Conservation (phyloP, 2,329 filamentous ascomycete species). For the Trichoderma gracile region DNA sequence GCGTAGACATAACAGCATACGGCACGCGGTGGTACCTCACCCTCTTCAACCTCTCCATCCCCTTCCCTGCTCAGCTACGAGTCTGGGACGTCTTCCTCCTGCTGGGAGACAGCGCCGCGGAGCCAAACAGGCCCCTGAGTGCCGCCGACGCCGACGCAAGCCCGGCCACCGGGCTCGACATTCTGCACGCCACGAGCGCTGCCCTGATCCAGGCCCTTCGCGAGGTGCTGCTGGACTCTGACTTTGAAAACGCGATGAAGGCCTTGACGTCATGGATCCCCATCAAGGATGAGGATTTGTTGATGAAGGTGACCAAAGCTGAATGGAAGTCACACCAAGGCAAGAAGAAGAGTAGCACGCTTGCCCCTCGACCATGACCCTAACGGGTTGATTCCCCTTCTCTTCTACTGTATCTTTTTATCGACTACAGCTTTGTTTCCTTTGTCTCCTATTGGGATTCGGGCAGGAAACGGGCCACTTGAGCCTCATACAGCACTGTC, state of each 20-base stretch:
- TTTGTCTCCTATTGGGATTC: not conserved
- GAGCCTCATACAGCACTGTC: not conserved
- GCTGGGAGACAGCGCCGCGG: slow-evolving; percentile 55
- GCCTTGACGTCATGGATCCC: slow-evolving; percentile 91
- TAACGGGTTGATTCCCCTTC: slow-evolving; percentile 26
- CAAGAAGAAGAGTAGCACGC: slow-evolving; percentile 46
- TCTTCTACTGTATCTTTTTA: not conserved
- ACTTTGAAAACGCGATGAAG: slow-evolving; percentile 99
- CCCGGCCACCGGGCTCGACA: slow-evolving; percentile 63
- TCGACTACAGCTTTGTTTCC: slow-evolving; percentile 10
- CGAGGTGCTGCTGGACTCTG: slow-evolving; percentile 84
- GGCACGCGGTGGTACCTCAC: slow-evolving; percentile 97
- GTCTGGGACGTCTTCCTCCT: slow-evolving; percentile 99
- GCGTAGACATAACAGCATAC: slow-evolving; percentile 86
- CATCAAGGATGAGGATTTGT: slow-evolving; percentile 86
- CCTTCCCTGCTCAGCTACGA: slow-evolving; percentile 88
- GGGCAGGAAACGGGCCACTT: not conserved
- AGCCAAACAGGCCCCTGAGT: slow-evolving; percentile 14
- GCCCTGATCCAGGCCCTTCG: slow-evolving; percentile 88
- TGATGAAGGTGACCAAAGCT: slow-evolving; percentile 85
- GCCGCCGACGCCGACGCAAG: slow-evolving; percentile 27
- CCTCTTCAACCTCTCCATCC: slow-evolving; percentile 94
- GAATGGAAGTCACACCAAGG: slow-evolving; percentile 73
- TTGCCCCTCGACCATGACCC: slow-evolving; percentile 33
- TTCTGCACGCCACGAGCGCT: slow-evolving; percentile 85